Evolutionary conservation across 2,329 filamentous ascomycete species (phyloP).

Genomic region (Aspergillus amoenus): DNA sequence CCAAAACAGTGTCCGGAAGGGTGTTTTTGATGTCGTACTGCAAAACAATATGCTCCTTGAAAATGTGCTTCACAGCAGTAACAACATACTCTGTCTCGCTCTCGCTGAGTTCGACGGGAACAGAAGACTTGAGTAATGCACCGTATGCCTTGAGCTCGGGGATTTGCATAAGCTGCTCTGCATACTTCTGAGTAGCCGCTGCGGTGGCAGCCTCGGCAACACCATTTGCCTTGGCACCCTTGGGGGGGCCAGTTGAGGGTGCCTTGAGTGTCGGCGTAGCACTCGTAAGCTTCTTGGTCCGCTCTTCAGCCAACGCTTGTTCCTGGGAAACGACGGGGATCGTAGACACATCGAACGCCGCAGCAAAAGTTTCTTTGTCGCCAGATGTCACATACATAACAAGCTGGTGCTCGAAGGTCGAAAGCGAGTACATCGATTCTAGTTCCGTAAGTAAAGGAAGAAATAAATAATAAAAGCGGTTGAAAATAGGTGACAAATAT

Average conservation of each 20-base stretch:
- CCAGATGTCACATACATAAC: constrained; percentile 96
- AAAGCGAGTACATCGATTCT: constrained; percentile 95
- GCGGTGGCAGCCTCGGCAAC: constrained; percentile 76
- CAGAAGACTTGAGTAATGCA: constrained; percentile 85
- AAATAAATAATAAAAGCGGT: background rate
- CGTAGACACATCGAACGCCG: constrained; percentile 84
- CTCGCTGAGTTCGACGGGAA: constrained; percentile 85
- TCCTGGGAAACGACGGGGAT: constrained; percentile 93
- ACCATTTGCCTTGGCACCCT: constrained; percentile 60
- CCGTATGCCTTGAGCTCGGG: constrained; percentile 91
- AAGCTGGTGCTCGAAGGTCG: constrained; percentile 93
- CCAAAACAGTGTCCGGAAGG: constrained; percentile 81
- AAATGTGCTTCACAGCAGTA: constrained; percentile 89
- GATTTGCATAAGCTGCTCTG: constrained; percentile 81
- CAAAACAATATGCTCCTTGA: constrained; percentile 93
- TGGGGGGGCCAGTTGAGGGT: constrained; percentile 75
- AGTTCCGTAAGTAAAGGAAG: constrained; percentile 22
- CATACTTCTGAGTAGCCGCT: constrained; percentile 82
- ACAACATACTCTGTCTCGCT: constrained; percentile 98
- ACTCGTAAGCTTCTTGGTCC: constrained; percentile 94
- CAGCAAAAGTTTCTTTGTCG: constrained; percentile 78
- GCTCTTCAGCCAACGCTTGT: constrained; percentile 92
- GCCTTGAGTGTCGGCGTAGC: constrained; percentile 92
- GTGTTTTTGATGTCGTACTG: constrained; percentile 99
- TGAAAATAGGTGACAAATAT: background rate